Base-by-base conservation (phyloP, 1,284 basidiomycete genomes). In the Phellinidium pouzarii region DNA sequence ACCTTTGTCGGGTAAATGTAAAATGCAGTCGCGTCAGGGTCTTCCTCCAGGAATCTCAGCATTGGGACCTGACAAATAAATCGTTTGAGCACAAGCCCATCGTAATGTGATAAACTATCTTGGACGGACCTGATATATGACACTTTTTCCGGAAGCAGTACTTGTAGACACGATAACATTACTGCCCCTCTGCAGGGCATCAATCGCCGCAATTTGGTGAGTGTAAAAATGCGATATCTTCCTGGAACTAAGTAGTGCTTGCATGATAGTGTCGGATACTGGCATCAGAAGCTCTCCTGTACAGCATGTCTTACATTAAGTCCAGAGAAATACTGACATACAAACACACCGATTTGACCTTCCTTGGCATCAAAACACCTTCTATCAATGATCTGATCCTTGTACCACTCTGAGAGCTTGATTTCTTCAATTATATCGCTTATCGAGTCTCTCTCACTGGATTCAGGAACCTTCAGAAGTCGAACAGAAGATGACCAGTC, bases 1-100 rank as follows among this genome's bases (percentile, higher is more conserved):
- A 79, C 87, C 70, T 95, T 95, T 1, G 93, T 95, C 1, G 92
- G 93, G 61, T 94, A 95, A 44, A 95, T 79, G 62, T 92, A 90
- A 47, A 95, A 77, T 1, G 90, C 91, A 0, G 84, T 94, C 2
- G 86, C 65, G 12, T 68, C 62, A 3, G 65, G 64, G 62, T 90
- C 77, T 19, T 76, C 69, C 65, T 91, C 82, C 44, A 95, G 69
- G 53, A 80, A 80, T 42, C 70, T 75, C 44, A 94, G 67, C 7
- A 91, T 66, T 0, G 92, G 92, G 11, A 93, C 75, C 83, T 91
- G n/a, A 34, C 17, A 53, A 31, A 29, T 34, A n/a, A 7, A 38
- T 44, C 4, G 29, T 52, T n/a, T n/a, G n/a, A n/a, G n/a, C n/a
- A n/a, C n/a, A n/a, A n/a, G n/a, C n/a, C n/a, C n/a, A n/a, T n/a